Evolutionary conservation across 129 eudicot genomes (phyloP), one percentile per base, ranked within the genome.

Genomic region (Gnaphalium uliginosum): DNA sequence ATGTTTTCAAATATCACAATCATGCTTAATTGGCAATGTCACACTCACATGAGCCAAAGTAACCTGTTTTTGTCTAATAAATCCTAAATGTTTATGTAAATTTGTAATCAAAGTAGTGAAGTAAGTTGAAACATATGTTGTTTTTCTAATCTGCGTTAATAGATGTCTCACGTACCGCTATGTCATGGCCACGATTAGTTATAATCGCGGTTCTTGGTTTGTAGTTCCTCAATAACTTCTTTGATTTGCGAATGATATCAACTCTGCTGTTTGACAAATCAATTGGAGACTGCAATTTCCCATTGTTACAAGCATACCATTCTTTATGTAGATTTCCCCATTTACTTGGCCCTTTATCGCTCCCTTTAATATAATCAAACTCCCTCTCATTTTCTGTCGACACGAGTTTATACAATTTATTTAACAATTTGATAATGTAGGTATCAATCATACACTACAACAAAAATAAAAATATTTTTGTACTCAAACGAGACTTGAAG

Each of bases 301-400:
- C 96, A 1, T 63, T 75, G 48, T 69, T 83, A 62, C 96, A 90
- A 27, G 82, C 77, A 4, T 60, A 73, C 96, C 96, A 90, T 81
- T 90, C 92, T 78, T 73, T 48, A 59, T 83, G 83, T 8, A 89
- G 27, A 6, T 73, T 69, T 71, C 96, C 96, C 96, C 92, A 89
- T 10, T 63, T 17, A 11, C 1, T 25, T 0, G 96, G 96, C 9
- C 96, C 96, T 75, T 69, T 87, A 30, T 51, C 67, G 7, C 89
- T 66, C 51, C 69, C 76, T 5, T 54, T 33, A 0, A 2, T 32
- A 30, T 87, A 89, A 63, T 81, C 83, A 25, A 83, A 87, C 22
- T 89, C 96, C 71, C 81, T 74, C 76, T 90, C 92, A 59, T 83
- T 76, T 80, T 85, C 96, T 87, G 8, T 17, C 17, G 19, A 53